Evolutionary conservation across 2,329 filamentous ascomycete species (phyloP).

Genomic region (Tolypocladium inflatum): DNA sequence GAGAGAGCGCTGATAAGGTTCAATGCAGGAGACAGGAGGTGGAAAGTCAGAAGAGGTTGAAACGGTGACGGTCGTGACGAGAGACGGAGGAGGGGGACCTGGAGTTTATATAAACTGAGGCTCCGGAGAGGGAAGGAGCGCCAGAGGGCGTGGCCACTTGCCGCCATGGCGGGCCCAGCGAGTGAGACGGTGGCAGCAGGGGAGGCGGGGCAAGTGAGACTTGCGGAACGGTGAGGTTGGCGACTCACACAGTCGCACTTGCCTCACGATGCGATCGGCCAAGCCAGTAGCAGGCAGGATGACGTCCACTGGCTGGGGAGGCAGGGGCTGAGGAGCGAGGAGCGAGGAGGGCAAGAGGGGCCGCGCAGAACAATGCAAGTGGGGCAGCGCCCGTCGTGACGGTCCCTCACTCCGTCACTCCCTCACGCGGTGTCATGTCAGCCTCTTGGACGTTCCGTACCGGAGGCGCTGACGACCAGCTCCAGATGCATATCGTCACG

Average conservation of each 20-base stretch:
- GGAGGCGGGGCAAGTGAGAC: not conserved
- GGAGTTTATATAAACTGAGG: constrained; percentile 1
- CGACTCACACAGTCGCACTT: not conserved
- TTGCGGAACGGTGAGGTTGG: not conserved
- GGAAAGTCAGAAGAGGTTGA: not conserved
- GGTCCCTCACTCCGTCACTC: no score
- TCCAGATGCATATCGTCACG: no score
- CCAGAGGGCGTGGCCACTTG: not conserved
- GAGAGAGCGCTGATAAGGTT: not conserved
- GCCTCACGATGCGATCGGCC: not conserved
- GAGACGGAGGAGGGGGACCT: not conserved
- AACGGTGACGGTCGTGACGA: not conserved
- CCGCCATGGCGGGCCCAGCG: no score
- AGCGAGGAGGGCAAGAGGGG: no score
- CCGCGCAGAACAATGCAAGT: no score
- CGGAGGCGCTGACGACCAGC: no score
- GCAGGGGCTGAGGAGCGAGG: not conserved
- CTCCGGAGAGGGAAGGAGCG: not conserved
- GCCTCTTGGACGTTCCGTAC: no score
- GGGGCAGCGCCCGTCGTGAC: no score
- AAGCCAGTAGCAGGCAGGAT: constrained; percentile 4
- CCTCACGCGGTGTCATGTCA: no score
- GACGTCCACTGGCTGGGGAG: not conserved
- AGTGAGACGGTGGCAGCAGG: not conserved
- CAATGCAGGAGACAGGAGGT: not conserved